A percentile compares a stretch with the other conserved stretches of the same genome.
Conservation (phyloP, 148 eudicot species). For the Vaccinium corymbosum region DNA sequence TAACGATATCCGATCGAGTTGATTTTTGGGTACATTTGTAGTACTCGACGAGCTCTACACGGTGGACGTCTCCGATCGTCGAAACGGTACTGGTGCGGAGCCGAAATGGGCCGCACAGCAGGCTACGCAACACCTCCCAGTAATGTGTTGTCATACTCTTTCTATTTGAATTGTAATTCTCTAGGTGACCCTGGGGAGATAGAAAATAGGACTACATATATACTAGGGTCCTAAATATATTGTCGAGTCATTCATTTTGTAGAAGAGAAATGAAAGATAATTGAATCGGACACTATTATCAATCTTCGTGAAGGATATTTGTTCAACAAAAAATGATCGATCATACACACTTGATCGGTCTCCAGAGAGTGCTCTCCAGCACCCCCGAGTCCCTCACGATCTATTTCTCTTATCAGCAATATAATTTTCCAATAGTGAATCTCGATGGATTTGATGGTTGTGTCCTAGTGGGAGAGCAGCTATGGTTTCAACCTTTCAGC, state of each 20-base stretch:
- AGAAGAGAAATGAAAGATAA: not conserved
- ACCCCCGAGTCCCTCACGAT: not conserved
- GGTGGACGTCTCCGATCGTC: too few species aligned
- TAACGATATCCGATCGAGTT: too few species aligned
- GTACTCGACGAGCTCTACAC: too few species aligned
- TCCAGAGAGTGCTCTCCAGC: too few species aligned
- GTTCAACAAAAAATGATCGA: not conserved
- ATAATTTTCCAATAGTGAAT: not conserved
- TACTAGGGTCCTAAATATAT: too few species aligned
- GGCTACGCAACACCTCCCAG: too few species aligned
- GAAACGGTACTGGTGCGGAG: too few species aligned
- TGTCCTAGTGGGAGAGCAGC: not conserved
- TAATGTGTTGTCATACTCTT: too few species aligned
- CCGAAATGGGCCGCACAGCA: too few species aligned
- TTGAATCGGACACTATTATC: not conserved
- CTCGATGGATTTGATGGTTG: conserved; percentile 10
- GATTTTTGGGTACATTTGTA: too few species aligned
- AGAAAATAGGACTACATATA: not conserved
- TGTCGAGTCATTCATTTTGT: not conserved
- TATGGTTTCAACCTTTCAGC: not conserved
- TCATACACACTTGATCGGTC: not conserved
- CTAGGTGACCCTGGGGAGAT: too few species aligned
- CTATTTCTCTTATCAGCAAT: not conserved
- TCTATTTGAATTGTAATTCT: too few species aligned
- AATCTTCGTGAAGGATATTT: not conserved